Evolutionary conservation across 345 rosid genomes (phyloP).

Genomic region (Noccaea caerulescens): DNA sequence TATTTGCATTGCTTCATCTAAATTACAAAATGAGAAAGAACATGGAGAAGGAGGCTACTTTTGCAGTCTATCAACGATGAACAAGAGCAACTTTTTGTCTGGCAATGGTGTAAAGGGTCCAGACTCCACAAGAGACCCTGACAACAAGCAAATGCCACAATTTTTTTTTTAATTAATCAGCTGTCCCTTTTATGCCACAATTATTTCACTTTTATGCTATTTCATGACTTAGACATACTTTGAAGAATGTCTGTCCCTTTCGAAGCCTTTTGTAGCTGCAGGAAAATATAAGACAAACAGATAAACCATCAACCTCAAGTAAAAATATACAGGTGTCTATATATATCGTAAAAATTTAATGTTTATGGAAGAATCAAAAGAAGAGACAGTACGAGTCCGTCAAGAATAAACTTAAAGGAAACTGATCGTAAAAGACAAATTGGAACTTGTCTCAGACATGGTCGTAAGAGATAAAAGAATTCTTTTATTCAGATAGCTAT

Average conservation of each 20-base stretch:
- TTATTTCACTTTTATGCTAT: conserved; percentile 38
- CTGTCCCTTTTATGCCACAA: conserved; percentile 35
- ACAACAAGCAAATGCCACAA: conserved; percentile 55
- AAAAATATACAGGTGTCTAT: conserved; percentile 10
- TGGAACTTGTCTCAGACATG: conserved; percentile 55
- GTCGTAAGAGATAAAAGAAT: background rate
- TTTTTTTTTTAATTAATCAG: conserved; percentile 23
- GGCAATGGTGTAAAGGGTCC: conserved; percentile 94
- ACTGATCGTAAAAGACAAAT: conserved; percentile 64
- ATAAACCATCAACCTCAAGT: conserved; percentile 30
- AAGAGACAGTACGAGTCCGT: conserved; percentile 49
- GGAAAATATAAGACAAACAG: conserved; percentile 36
- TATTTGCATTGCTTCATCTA: conserved; percentile 23
- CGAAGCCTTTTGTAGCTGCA: conserved; percentile 75
- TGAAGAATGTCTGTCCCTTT: conserved; percentile 74
- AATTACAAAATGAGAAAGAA: background rate
- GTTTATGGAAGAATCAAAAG: conserved; percentile 38
- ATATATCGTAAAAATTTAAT: conserved; percentile 20
- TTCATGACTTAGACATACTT: conserved; percentile 55
- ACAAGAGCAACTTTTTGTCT: conserved; percentile 89
- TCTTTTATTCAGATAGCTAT: conserved; percentile 43
- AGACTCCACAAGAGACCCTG: conserved; percentile 74
- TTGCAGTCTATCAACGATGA: conserved; percentile 98
- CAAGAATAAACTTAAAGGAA: conserved; percentile 38
- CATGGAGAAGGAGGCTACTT: conserved; percentile 50